A percentile compares a stretch with the other conserved stretches of the same genome.
Evolutionary conservation across 164 flowering plant genomes (phyloP).

Genomic region (Tetracentron sinense): DNA sequence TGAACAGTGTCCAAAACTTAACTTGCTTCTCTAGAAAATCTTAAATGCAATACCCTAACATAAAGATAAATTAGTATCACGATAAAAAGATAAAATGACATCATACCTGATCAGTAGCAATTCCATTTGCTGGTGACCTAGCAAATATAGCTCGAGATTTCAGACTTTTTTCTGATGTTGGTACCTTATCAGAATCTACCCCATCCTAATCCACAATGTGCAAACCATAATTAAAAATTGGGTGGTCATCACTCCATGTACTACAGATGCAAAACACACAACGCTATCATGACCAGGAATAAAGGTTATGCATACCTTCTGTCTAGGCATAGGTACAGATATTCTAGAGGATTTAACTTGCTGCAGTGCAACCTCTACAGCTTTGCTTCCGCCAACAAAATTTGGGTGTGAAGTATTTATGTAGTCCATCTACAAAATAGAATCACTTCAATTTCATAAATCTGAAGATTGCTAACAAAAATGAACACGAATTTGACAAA

Average conservation of each 20-base stretch:
- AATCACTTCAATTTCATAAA: neutral
- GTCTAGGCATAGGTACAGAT: constrained; percentile 36
- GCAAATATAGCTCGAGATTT: constrained; percentile 74
- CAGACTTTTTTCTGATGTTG: constrained; percentile 57
- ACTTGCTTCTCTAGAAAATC: neutral
- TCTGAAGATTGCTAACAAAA: neutral
- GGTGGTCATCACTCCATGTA: neutral
- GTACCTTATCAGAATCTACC: constrained; percentile 60
- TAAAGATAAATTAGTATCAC: neutral
- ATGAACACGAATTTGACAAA: neutral
- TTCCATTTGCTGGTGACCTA: constrained; percentile 68
- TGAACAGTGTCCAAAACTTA: neutral
- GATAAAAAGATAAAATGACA: neutral
- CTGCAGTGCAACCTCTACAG: constrained; percentile 72
- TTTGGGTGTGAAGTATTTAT: constrained; percentile 96
- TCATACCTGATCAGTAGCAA: constrained; percentile 70
- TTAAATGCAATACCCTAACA: constrained; percentile 1
- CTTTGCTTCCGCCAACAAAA: constrained; percentile 96
- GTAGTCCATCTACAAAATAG: constrained; percentile 74
- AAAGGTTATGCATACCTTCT: constrained; percentile 44
- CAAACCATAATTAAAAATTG: too few relatives aligned
- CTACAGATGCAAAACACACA: neutral
- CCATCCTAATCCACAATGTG: constrained; percentile 56
- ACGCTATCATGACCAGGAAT: neutral
- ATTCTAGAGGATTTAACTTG: constrained; percentile 59